Conservation (phyloP, 1,139 yeast genomes). For the Scheffersomyces stambukii region DNA sequence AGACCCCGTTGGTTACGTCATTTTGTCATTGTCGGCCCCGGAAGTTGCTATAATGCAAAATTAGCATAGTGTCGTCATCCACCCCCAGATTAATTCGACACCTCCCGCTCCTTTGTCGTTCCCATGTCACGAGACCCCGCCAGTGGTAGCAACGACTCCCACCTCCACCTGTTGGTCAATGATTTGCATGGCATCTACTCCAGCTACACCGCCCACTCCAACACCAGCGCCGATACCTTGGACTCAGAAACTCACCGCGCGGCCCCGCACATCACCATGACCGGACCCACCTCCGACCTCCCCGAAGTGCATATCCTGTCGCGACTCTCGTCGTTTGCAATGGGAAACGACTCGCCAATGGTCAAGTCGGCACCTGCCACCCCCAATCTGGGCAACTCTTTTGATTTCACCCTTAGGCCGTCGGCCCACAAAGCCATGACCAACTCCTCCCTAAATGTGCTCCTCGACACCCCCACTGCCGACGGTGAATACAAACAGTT, state of each 20-base stretch:
- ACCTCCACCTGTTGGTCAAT: slow-evolving; percentile 23
- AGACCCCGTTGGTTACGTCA: too few species aligned
- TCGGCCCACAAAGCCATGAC: slow-evolving; percentile 21
- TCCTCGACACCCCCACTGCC: slow-evolving; percentile 27
- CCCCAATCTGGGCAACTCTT: slow-evolving; percentile 22
- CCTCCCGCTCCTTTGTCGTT: too few species aligned
- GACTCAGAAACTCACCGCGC: slow-evolving; percentile 18
- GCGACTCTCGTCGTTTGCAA: slow-evolving; percentile 22
- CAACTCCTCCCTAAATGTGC: slow-evolving; percentile 36
- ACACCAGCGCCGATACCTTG: slow-evolving; percentile 27
- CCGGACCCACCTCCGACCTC: slow-evolving; percentile 3
- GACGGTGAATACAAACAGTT: slow-evolving; percentile 11
- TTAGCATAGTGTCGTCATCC: too few species aligned
- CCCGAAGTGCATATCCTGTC: slow-evolving; percentile 26
- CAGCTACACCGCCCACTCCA: slow-evolving; percentile 17
- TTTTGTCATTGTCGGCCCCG: too few species aligned
- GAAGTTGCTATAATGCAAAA: too few species aligned
- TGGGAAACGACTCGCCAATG: slow-evolving; percentile 3
- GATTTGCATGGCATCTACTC: slow-evolving; percentile 35
- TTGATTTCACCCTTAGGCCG: slow-evolving; percentile 23
- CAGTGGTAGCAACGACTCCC: slow-evolving; percentile 2
- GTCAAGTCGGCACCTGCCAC: slow-evolving; percentile 28
- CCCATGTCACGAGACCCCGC: too few species aligned
- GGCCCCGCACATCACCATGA: slow-evolving; percentile 3
- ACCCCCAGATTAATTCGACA: too few species aligned